Evolutionary conservation across 352 stramenopile genomes (phyloP), one percentile per base, ranked within the genome.

Genomic region (Globisporangium megalacanthum): DNA sequence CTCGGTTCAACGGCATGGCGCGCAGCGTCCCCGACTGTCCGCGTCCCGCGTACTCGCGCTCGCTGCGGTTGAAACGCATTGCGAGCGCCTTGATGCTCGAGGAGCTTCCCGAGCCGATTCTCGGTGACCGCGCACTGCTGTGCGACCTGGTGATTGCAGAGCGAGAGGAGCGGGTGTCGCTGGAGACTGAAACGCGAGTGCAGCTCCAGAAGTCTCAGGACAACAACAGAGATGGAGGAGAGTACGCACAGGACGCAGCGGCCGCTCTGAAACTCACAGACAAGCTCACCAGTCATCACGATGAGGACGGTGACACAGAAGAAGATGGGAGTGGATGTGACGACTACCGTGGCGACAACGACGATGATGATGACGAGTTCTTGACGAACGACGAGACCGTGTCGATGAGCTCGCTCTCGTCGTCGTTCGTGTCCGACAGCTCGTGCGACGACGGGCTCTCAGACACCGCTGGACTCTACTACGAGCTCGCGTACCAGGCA

Each of bases 331-430:
- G 15, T 20, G 36, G 35, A 39, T 39, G 8, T 20, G 50, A 53
- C 10, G 33, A 44, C 8, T 6, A 3, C 2, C 15, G 19, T 8
- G 29, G 9, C n/a, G 11, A 52, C n/a, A 31, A 42, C 39, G 39
- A 20, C 17, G 53, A 58, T 4, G 52, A 53, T 10, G 19, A 56
- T 8, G 36, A 58, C 37, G 52, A 54, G 20, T 17, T 56, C 15
- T 55, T 53, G 52, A 64, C 58, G 14, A 60, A 53, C 46, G 58
- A 60, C 36, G 58, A 64, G 17, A 64, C 58, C 6, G 58, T 45
- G 52, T 64, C 58, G 25, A 60, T 60, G 36, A 19, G 46, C 37
- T 64, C 58, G 52, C 58, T 59, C 51, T 55, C 52, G 52, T 60
- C 52, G 58, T 64, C 58, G 25, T 60, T 59, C 19, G 45, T 47